Conservation (phyloP, 2,329 filamentous ascomycete genomes). For the Trichoderma sp. region DNA sequence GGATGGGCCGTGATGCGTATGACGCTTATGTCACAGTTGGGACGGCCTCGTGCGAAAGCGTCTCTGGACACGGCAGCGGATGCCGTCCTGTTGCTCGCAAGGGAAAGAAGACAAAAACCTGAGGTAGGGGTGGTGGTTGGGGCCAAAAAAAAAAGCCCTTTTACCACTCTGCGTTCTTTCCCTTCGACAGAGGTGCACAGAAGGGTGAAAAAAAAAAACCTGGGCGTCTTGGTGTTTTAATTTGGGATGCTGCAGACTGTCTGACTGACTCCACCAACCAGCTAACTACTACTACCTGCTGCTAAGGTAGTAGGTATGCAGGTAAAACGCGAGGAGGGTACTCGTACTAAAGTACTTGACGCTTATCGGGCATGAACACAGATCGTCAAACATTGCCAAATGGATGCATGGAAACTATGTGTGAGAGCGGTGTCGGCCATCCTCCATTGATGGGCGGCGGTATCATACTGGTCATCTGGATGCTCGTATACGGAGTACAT, state of each 20-base stretch:
- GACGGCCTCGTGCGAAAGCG: not conserved
- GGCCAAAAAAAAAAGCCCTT: not conserved
- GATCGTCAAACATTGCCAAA: not conserved
- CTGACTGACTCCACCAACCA: not conserved
- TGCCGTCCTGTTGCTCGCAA: not conserved
- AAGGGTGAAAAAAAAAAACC: not conserved
- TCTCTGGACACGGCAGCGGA: not conserved
- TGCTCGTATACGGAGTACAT: not conserved
- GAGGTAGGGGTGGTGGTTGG: not conserved
- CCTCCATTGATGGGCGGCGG: not conserved
- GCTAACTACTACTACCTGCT: not conserved
- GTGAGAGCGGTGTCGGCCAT: not conserved
- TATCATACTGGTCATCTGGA: not conserved
- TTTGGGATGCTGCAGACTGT: not conserved
- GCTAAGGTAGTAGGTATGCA: not conserved
- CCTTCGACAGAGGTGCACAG: not conserved
- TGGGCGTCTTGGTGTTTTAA: not conserved
- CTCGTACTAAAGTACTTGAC: not conserved
- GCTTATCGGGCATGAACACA: not conserved
- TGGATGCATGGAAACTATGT: not conserved
- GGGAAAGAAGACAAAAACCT: not conserved
- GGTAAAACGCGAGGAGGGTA: not conserved
- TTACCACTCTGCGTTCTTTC: not conserved
- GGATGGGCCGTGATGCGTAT: not conserved
- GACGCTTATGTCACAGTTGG: not conserved